phyloP scores from a whole-genome alignment of 2,329 filamentous ascomycete species.

The Dactylellina cionopaga region DNA sequence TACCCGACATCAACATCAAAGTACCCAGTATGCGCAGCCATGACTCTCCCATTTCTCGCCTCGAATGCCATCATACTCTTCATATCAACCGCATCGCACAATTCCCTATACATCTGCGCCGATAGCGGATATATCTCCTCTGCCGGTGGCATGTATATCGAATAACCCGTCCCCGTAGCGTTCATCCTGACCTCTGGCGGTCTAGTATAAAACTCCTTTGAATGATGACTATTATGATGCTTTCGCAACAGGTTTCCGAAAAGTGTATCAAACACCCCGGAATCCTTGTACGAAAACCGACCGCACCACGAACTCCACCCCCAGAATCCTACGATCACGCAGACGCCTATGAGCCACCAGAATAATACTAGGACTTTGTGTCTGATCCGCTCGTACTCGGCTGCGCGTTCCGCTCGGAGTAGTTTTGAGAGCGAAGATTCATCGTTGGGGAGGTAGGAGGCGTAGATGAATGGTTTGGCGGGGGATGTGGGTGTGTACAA shows the following conservation, averaged over 20 bases:
- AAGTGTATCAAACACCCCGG: conserved; percentile 12
- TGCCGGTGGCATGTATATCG: conserved; percentile 27
- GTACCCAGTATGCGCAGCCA: conserved; percentile 43
- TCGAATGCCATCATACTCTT: conserved; percentile 31
- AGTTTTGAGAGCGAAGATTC: conserved; percentile 9
- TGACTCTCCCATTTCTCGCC: conserved; percentile 15
- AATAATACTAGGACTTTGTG: conserved; percentile 7
- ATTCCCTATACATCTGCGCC: conserved; percentile 30
- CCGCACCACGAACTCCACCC: conserved; percentile 17
- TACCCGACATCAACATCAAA: conserved; percentile 26
- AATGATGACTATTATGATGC: background rate
- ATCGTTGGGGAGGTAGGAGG: conserved; percentile 27
- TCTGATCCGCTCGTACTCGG: background rate
- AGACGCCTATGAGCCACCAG: conserved; percentile 22
- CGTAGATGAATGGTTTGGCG: conserved; percentile 40
- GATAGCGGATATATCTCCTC: conserved; percentile 30
- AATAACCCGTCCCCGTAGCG: conserved; percentile 31
- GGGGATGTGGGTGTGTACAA: conserved; percentile 44
- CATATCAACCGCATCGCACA: conserved; percentile 31
- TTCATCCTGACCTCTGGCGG: conserved; percentile 26
- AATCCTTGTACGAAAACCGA: background rate
- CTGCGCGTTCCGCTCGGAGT: background rate
- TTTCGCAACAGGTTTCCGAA: background rate
- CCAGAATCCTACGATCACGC: conserved; percentile 23
- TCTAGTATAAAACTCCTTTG: background rate